phyloP scores from a whole-genome alignment of 805 yeast species.

The Yarrowia sp. region DNA sequence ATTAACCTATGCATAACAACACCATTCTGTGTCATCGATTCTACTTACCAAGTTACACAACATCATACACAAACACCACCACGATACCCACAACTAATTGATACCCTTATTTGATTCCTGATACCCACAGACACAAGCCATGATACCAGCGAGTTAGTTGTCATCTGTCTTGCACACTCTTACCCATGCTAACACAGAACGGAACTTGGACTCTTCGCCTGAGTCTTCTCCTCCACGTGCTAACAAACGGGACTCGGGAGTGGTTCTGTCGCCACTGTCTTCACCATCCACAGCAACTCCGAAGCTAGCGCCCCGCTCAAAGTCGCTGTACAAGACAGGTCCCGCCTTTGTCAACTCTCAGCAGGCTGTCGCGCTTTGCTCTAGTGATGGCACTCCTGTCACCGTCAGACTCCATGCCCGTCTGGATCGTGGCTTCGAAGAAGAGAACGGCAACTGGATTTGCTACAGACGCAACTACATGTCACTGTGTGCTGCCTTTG shows the following conservation, averaged over 20 bases:
- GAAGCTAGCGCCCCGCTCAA: conserved; percentile 20
- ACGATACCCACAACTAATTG: not conserved
- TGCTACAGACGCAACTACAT: conserved; percentile 27
- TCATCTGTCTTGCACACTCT: not conserved
- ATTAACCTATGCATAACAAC: not conserved
- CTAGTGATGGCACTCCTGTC: not conserved
- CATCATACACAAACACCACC: not conserved
- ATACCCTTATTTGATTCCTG: conserved; percentile 7
- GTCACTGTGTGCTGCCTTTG: conserved; percentile 25
- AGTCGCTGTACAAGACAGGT: conserved; percentile 19
- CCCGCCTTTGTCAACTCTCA: not conserved
- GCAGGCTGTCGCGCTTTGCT: not conserved
- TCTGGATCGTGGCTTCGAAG: conserved; percentile 25
- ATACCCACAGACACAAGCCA: not conserved
- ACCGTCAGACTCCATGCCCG: conserved; percentile 17
- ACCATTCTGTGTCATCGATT: not conserved
- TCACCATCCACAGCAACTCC: not conserved
- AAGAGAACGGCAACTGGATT: conserved; percentile 25
- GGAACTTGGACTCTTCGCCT: not conserved
- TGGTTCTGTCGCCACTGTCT: not conserved
- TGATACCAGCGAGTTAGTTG: conserved; percentile 19
- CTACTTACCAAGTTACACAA: not conserved
- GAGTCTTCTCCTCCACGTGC: not conserved
- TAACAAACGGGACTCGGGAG: not conserved
- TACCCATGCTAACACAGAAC: conserved; percentile 19